A percentile compares a stretch with the other conserved stretches of the same genome.
Conservation (phyloP, 2,329 filamentous ascomycete species). For the Trematosphaeria pertusa region DNA sequence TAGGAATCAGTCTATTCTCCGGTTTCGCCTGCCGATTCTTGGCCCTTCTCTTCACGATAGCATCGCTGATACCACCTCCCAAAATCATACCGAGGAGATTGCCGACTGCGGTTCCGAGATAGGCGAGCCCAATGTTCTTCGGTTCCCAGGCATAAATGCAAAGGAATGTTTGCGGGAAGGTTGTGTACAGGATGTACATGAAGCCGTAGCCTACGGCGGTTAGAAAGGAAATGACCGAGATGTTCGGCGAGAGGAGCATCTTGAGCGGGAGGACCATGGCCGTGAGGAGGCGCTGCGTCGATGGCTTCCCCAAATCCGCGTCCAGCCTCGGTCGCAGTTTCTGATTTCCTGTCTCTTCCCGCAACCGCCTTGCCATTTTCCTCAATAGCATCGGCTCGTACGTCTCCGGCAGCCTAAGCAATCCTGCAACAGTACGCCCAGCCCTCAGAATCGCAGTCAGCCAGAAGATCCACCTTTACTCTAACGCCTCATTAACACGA, state of each 20-base stretch:
- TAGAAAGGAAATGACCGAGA: slow-evolving; percentile 49
- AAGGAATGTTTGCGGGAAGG: slow-evolving; percentile 21
- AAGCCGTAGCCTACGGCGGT: slow-evolving; percentile 36
- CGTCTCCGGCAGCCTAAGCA: slow-evolving; percentile 48
- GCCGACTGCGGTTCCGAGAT: slow-evolving; percentile 58
- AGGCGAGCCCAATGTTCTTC: slow-evolving; percentile 11
- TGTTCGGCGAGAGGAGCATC: slow-evolving; percentile 61
- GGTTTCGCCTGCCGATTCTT: slow-evolving; percentile 19
- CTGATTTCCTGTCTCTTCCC: slow-evolving; percentile 68
- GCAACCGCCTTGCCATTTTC: slow-evolving; percentile 24
- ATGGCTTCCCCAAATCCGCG: not conserved
- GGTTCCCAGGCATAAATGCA: slow-evolving; percentile 15
- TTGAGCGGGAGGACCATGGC: slow-evolving; percentile 59
- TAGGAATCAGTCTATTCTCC: slow-evolving; percentile 16
- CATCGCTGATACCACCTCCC: slow-evolving; percentile 34
- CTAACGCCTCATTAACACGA: slow-evolving; percentile 15
- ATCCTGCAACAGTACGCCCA: slow-evolving; percentile 29
- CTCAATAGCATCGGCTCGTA: slow-evolving; percentile 52
- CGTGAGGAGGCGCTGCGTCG: slow-evolving; percentile 29
- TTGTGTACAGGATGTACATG: slow-evolving; percentile 30
- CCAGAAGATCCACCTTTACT: slow-evolving; percentile 26
- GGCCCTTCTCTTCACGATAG: slow-evolving; percentile 25
- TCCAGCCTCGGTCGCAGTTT: slow-evolving; percentile 58
- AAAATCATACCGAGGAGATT: slow-evolving; percentile 40
- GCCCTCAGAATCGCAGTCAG: slow-evolving; percentile 10